Conservation (phyloP, 2,329 filamentous ascomycete species). For the Hymenoscyphus occultus region DNA sequence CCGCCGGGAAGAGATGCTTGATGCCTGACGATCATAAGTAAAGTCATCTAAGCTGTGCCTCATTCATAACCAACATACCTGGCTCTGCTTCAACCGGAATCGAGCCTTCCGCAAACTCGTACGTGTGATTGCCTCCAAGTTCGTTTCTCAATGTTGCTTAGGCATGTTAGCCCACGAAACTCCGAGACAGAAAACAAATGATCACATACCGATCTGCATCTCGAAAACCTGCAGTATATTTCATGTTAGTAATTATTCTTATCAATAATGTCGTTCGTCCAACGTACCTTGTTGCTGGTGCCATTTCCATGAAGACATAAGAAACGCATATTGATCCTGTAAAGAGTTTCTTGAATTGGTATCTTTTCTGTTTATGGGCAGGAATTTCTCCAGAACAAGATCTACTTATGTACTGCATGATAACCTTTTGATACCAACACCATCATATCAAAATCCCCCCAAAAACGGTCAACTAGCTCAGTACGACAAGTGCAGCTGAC, state of each 20-base stretch:
- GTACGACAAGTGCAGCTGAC: too few relatives aligned
- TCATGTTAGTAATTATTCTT: neutral
- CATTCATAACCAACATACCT: neutral
- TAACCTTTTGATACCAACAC: too few relatives aligned
- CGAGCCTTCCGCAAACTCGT: neutral
- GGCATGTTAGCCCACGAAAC: neutral
- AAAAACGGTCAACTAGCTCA: too few relatives aligned
- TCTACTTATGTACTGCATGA: neutral
- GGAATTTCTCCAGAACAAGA: neutral
- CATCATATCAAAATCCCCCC: too few relatives aligned
- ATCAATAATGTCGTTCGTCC: neutral
- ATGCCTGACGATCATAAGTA: neutral
- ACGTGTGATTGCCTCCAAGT: neutral
- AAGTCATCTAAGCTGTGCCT: neutral
- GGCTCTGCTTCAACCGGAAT: neutral
- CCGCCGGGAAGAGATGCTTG: neutral
- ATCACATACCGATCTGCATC: neutral
- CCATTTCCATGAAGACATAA: slow-evolving; percentile 1
- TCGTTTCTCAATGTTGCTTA: neutral
- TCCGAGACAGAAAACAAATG: neutral
- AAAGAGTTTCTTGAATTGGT: neutral
- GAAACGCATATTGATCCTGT: neutral
- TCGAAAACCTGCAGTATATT: neutral
- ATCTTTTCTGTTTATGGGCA: neutral
- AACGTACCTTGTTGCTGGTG: neutral